Evolutionary conservation across 2,329 filamentous ascomycete genomes (phyloP).

Genomic region (Zalaria obscura): DNA sequence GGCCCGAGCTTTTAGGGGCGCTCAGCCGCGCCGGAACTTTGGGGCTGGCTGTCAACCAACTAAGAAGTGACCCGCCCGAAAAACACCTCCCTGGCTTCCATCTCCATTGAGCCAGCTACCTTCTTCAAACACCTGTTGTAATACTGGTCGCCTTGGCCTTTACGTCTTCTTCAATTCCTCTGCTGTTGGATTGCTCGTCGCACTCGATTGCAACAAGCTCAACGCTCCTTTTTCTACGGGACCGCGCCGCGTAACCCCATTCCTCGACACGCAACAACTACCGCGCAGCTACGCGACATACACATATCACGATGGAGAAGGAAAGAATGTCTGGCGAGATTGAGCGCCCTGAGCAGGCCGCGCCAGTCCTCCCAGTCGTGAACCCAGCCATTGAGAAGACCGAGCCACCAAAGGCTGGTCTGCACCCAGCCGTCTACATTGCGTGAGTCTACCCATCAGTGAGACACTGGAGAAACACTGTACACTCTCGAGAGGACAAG

Average conservation of each 20-base stretch:
- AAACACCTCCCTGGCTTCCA: too few species aligned
- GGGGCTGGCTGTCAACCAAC: too few species aligned
- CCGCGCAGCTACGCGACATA: conserved; percentile 5
- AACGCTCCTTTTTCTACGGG: background rate
- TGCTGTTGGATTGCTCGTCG: too few species aligned
- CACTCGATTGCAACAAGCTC: too few species aligned
- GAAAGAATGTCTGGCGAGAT: conserved; percentile 68
- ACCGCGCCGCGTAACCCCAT: background rate
- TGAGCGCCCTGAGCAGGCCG: conserved; percentile 41
- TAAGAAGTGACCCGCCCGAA: too few species aligned
- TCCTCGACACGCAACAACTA: background rate
- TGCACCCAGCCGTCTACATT: conserved; percentile 82
- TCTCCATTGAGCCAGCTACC: too few species aligned
- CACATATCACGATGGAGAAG: conserved; percentile 62
- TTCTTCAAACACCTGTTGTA: too few species aligned
- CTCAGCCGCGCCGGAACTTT: too few species aligned
- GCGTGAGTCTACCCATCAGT: conserved; percentile 28
- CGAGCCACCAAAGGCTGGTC: conserved; percentile 45
- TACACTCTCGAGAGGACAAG: too few species aligned
- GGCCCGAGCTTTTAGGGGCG: too few species aligned
- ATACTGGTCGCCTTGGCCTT: too few species aligned
- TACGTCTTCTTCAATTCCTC: too few species aligned
- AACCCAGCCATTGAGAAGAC: conserved; percentile 64
- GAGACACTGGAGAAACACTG: background rate
- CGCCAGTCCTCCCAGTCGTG: conserved; percentile 60